These are phyloP conservation scores for Paecilomyces formosus DNA, from an alignment of 2,329 filamentous ascomycete genomes.

Conservation along the genomic window DNA sequence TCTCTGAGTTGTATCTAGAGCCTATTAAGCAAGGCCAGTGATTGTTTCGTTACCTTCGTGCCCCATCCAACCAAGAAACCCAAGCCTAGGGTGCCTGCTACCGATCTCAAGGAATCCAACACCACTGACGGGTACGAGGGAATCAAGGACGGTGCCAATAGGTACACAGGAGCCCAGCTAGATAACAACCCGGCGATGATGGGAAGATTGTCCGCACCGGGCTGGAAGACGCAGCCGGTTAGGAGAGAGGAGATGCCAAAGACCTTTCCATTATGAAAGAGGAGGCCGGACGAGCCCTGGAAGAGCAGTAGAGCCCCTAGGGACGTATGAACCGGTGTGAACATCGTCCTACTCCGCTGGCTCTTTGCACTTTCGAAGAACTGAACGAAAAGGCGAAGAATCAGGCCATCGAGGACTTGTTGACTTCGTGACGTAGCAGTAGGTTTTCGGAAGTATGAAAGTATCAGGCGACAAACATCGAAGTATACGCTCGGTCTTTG, in stretches of 20 bases:
- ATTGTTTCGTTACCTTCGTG: constrained; percentile 37
- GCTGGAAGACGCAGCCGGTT: constrained; percentile 32
- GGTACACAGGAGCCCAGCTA: constrained; percentile 35
- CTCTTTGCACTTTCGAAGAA: not conserved
- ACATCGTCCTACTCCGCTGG: constrained; percentile 33
- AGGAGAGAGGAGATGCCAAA: constrained; percentile 45
- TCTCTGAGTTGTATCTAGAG: not conserved
- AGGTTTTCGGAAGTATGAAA: not conserved
- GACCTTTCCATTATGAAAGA: constrained; percentile 45
- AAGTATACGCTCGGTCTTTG: not conserved
- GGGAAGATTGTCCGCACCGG: constrained; percentile 34
- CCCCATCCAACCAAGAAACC: constrained; percentile 45
- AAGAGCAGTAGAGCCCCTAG: constrained; percentile 45
- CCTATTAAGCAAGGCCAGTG: not conserved
- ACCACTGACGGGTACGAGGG: constrained; percentile 35
- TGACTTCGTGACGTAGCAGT: not conserved
- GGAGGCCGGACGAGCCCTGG: constrained; percentile 42
- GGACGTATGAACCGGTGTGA: constrained; percentile 46
- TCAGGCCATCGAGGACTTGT: not conserved
- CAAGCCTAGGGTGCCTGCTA: constrained; percentile 31
- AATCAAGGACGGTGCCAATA: constrained; percentile 37
- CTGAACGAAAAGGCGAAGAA: not conserved
- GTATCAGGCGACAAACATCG: not conserved
- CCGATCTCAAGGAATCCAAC: constrained; percentile 21
- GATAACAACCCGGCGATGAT: constrained; percentile 41